Base-by-base conservation (phyloP, 1,284 basidiomycete species). In the Omphalotus olearius region DNA sequence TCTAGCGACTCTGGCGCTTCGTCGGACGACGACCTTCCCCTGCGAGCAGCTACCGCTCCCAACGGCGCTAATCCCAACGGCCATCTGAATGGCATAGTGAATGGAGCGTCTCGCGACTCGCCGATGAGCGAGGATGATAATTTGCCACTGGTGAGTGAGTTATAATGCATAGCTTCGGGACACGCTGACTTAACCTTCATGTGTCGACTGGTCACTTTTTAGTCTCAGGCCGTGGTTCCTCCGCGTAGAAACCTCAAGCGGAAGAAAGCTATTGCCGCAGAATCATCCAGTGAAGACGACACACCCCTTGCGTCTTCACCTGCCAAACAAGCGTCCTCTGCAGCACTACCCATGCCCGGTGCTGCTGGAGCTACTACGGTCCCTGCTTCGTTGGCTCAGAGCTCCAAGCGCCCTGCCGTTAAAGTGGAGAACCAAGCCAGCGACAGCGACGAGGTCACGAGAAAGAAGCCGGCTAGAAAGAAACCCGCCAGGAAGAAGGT, bases 281-380 rank as follows among this genome's bases (percentile, higher is more conserved):
- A 77, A 13, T 73, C 66, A 33, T 81, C 79, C 38, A 85, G 82
- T 59, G 85, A 85, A n/a, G 84, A 87, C 57, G 85, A 88, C 56
- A 71, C 70, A 23, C 85, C 85, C 40, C 76, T 89, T 42, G 85
- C 85, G 45, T 85, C 83, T 37, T 85, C 85, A 25, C 83, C 84
- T 17, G 72, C 69, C 9, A 88, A 86, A 67, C 70, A 69, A 51
- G 55, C 64, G 35, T 68, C 67, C 55, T 68, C 75, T 26, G 66
- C 69, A 47, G 67, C 72, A 9, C 65, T 71, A 16, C 63, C 69
- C 28, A 74, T 72, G 68, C 72, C 72, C 25, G 73, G 76, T 39
- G 69, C 70, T 38, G 62, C 66, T 44, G 64, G 65, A 47, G 67
- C 71, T 14, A 72, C 74, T 18, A 69, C 70, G 20, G 62, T 66